Percentiles rank a stretch among this genome's conserved stretches.
Conservation (phyloP, 2,329 filamentous ascomycete species). For the Calonectria fujianensis region DNA sequence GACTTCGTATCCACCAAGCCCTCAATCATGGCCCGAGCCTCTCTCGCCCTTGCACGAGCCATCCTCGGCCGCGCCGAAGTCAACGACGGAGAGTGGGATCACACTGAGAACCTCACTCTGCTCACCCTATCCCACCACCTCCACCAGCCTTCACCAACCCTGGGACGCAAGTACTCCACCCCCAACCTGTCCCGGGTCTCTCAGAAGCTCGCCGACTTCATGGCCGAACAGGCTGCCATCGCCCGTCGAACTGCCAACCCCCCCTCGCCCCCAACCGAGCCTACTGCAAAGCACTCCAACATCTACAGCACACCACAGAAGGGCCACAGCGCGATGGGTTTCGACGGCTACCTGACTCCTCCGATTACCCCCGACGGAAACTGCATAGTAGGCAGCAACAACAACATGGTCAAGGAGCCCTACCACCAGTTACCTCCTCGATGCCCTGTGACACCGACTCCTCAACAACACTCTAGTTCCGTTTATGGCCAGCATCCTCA, state of each 20-base stretch:
- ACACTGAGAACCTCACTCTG: constrained; percentile 80
- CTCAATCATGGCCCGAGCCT: constrained; percentile 91
- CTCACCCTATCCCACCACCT: constrained; percentile 76
- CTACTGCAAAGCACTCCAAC: constrained; percentile 71
- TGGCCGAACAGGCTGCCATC: constrained; percentile 75
- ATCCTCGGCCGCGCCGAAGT: constrained; percentile 88
- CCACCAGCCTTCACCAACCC: constrained; percentile 74
- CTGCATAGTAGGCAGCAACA: constrained; percentile 68
- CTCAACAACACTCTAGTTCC: constrained; percentile 64
- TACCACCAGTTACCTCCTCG: constrained; percentile 70
- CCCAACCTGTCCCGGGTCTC: constrained; percentile 72
- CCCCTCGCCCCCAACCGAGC: constrained; percentile 76
- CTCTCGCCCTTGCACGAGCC: constrained; percentile 89
- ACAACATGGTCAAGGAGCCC: constrained; percentile 67
- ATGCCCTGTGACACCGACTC: constrained; percentile 79
- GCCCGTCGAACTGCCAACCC: constrained; percentile 70
- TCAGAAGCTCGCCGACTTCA: constrained; percentile 74
- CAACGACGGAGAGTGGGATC: constrained; percentile 85
- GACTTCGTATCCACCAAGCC: constrained; percentile 96
- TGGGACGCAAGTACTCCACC: constrained; percentile 77
- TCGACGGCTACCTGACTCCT: constrained; percentile 87
- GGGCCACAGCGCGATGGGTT: constrained; percentile 78
- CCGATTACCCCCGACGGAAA: constrained; percentile 88
- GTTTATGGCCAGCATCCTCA: constrained; percentile 60
- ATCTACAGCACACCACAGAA: constrained; percentile 89